Conservation (phyloP, 306 rosid species). For the Astragalus glycyphyllos region DNA sequence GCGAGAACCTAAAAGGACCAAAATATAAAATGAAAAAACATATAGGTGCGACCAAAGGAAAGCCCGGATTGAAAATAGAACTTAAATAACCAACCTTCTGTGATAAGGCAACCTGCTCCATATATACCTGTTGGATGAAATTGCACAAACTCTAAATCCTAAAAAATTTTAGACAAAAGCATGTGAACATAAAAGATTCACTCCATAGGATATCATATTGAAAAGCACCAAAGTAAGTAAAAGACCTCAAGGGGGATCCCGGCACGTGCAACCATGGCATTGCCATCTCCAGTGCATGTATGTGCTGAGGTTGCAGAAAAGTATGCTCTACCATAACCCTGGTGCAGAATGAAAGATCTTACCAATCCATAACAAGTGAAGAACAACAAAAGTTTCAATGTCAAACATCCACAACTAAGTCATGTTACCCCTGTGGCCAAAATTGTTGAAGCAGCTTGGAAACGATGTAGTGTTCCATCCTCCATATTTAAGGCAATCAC, state of each 20-base stretch:
- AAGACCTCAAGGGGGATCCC: constrained; percentile 91
- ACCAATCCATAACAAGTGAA: constrained; percentile 10
- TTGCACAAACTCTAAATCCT: constrained; percentile 98
- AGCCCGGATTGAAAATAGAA: constrained; percentile 16
- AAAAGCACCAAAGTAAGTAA: constrained; percentile 30
- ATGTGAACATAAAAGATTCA: constrained; percentile 18
- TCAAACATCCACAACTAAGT: constrained; percentile 24
- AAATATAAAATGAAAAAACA: constrained; percentile 39
- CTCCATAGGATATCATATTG: constrained; percentile 29
- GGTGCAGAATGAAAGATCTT: constrained; percentile 42
- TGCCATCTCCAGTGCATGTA: constrained; percentile 98
- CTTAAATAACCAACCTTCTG: constrained; percentile 71
- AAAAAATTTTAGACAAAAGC: constrained; percentile 38
- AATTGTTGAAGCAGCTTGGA: constrained; percentile 86
- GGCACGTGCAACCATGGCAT: constrained; percentile 96
- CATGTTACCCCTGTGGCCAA: constrained; percentile 87
- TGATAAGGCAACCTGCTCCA: constrained; percentile 98
- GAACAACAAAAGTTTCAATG: constrained; percentile 9
- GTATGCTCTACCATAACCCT: constrained; percentile 97
- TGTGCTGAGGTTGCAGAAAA: constrained; percentile 97
- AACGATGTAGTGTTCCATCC: constrained; percentile 93
- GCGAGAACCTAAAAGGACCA: constrained; percentile 78
- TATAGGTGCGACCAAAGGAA: constrained; percentile 38
- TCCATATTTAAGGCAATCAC: constrained; percentile 88
- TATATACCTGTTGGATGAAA: constrained; percentile 98